A percentile compares a stretch with the other conserved stretches of the same genome.
These are phyloP conservation scores for Candida germanica DNA, from an alignment of 805 yeast species.

Conservation along the genomic window DNA sequence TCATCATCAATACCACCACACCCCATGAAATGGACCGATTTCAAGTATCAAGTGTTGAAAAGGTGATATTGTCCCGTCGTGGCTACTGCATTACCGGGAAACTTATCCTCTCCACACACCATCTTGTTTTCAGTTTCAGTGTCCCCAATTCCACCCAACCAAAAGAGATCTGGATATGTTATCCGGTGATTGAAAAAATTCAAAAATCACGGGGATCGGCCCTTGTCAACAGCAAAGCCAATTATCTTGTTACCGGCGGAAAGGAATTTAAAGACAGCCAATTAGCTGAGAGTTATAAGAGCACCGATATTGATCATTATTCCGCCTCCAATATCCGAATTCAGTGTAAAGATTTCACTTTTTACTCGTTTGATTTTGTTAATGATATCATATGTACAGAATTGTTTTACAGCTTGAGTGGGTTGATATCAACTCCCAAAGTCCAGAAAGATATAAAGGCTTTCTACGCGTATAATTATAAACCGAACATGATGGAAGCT, in stretches of 20 bases:
- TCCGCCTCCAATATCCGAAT: conserved; percentile 58
- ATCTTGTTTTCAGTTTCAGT: conserved; percentile 37
- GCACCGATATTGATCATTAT: conserved; percentile 31
- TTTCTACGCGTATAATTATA: conserved; percentile 79
- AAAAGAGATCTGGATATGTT: conserved; percentile 84
- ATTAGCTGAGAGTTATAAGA: conserved; percentile 9
- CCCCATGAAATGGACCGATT: conserved; percentile 29
- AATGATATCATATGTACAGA: conserved; percentile 59
- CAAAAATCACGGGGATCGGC: conserved; percentile 57
- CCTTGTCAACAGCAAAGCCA: conserved; percentile 20
- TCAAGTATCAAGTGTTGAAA: conserved; percentile 29
- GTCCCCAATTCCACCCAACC: conserved; percentile 15
- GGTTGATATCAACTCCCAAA: conserved; percentile 56
- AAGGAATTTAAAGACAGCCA: conserved; percentile 6
- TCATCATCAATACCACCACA: no score
- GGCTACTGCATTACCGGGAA: conserved; percentile 37
- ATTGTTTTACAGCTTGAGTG: conserved; percentile 69
- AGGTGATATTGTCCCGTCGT: conserved; percentile 36
- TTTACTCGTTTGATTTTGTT: conserved; percentile 70
- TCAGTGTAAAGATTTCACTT: conserved; percentile 82
- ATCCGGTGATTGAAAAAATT: conserved; percentile 71
- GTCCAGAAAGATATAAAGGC: conserved; percentile 38
- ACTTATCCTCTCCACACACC: conserved; percentile 34
- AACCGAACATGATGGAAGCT: conserved; percentile 68
- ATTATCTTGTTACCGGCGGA: conserved; percentile 2